Base-by-base conservation (phyloP, 2,329 filamentous ascomycete species). In the Lecanicillium sp. region DNA sequence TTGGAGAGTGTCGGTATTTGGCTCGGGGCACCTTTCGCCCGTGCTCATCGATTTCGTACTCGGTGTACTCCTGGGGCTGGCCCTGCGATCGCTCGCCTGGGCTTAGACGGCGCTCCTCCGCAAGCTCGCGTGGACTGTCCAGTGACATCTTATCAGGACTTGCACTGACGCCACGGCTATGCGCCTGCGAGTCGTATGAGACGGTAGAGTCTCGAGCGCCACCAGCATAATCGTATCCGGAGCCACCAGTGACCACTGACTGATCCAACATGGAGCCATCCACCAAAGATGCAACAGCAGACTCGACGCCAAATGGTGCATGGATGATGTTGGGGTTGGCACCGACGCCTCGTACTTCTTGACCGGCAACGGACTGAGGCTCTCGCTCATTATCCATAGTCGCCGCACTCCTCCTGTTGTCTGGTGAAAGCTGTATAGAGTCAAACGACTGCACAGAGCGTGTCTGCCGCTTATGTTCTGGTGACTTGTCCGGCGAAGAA, bases 231-330 rank as follows among this genome's bases (percentile, higher is more conserved):
- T 73, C 68, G 45, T 71, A 50, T 22, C 66, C 68, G 11, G 77
- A 80, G 9, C 68, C 70, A 27, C 54, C 65, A 3, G 78, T 89
- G 38, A 95, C 56, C 11, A 82, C 75, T 3, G 87, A 94, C 37
- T 73, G 73, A 4, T 77, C 73, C 13, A 77, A 56, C 58, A 73
- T 65, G 1, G 87, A 90, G 14, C 88, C 86, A 50, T 92, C 83
- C 2, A 81, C 66, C 6, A 96, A 67, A 13, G 89, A 95, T 7
- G 90, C 90, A 9, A 96, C 89, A 9, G 84, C 85, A 12, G 89
- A 95, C 59, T 95, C 89, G 0, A 94, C 80, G 3, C 75, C 86
- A 25, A 79, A 55, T 2, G 76, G 78, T 2, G 77, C 80, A 49
- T 88, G 79, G 3, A 94, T 73, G 52, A 87, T 82, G 48, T 85